These are phyloP conservation scores for Aphanomyces euteiches DNA, from an alignment of 352 stramenopile genomes.

Conservation along the genomic window DNA sequence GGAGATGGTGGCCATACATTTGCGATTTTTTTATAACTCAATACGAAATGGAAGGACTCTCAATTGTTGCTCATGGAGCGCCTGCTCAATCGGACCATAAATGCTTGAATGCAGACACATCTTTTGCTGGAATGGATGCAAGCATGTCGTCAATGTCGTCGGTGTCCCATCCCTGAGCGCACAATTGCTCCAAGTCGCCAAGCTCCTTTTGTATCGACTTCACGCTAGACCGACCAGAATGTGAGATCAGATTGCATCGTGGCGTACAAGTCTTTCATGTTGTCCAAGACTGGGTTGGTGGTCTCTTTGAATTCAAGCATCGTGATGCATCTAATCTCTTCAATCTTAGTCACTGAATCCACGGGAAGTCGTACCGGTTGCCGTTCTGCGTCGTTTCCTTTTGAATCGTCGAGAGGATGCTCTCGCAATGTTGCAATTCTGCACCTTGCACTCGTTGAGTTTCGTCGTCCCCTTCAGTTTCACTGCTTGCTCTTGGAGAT, in stretches of 20 bases:
- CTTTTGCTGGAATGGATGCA: not conserved
- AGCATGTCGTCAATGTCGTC: conserved; percentile 23
- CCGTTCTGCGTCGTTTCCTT: conserved; percentile 23
- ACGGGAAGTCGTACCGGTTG: not conserved
- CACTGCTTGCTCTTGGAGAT: not conserved
- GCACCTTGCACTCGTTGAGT: conserved; percentile 4
- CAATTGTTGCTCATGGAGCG: no score
- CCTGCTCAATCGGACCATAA: not conserved
- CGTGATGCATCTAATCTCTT: conserved; percentile 14
- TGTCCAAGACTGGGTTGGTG: conserved; percentile 6
- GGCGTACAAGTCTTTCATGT: conserved; percentile 2
- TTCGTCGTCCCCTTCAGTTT: conserved; percentile 12
- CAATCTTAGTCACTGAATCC: conserved; percentile 12
- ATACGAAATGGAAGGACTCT: no score
- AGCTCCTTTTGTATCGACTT: conserved; percentile 11
- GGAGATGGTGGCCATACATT: no score
- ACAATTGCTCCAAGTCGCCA: conserved; percentile 8
- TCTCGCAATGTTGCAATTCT: conserved; percentile 22
- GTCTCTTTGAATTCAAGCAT: conserved; percentile 28
- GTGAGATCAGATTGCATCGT: not conserved
- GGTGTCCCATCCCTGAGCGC: conserved; percentile 19
- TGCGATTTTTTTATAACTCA: no score
- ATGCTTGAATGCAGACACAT: not conserved
- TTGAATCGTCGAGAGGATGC: conserved; percentile 20
- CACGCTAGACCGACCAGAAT: not conserved